A percentile compares a stretch with the other conserved stretches of the same genome.
These are phyloP conservation scores for Geotrichum citri-aurantii DNA, from an alignment of 1,139 yeast species.

Conservation along the genomic window DNA sequence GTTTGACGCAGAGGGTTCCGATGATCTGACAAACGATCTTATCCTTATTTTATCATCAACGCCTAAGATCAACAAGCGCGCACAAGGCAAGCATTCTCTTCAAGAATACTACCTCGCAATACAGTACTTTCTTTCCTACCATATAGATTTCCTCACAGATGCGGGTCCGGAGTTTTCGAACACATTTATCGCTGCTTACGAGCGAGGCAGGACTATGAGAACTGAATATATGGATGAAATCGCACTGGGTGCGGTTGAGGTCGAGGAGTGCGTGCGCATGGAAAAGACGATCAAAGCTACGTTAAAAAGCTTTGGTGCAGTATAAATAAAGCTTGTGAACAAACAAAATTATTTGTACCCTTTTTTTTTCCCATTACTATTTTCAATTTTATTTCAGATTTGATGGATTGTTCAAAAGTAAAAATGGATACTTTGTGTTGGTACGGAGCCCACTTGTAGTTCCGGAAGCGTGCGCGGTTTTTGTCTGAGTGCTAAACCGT, in stretches of 20 bases:
- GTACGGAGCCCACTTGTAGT: no score
- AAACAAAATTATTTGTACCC: not conserved
- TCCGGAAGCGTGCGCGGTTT: no score
- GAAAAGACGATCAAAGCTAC: not conserved
- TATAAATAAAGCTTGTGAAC: not conserved
- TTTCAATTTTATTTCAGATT: no score
- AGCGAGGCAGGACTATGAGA: not conserved
- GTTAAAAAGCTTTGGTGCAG: not conserved
- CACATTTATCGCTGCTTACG: not conserved
- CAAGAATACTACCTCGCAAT: conserved; percentile 2
- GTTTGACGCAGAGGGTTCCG: not conserved
- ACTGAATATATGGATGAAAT: not conserved
- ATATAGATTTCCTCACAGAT: not conserved
- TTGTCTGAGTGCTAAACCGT: no score
- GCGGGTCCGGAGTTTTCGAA: not conserved
- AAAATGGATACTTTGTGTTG: no score
- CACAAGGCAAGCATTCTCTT: not conserved
- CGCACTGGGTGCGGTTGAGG: not conserved
- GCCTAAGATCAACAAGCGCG: not conserved
- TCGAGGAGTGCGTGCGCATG: not conserved
- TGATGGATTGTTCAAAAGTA: no score
- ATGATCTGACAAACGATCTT: not conserved
- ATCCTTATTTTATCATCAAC: not conserved
- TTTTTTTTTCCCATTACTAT: no score
- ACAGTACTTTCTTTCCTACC: not conserved